phyloP scores from a whole-genome alignment of 2,329 filamentous ascomycete genomes.

The Clonostachys rosea region DNA sequence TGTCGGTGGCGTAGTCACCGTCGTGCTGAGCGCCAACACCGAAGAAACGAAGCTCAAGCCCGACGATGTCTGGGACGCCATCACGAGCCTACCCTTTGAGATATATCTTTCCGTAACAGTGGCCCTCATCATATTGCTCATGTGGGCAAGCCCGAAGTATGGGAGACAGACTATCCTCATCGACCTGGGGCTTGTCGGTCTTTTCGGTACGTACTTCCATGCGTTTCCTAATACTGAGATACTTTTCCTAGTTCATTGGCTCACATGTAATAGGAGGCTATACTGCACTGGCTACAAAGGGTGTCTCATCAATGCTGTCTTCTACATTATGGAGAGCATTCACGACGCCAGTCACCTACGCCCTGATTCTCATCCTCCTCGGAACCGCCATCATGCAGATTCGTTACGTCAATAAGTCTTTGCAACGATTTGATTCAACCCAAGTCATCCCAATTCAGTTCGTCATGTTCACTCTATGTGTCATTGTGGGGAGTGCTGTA shows the following conservation, averaged over 20 bases:
- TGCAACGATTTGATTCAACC: slow-evolving; percentile 94
- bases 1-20: slow-evolving; percentile 81
- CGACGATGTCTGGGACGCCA: slow-evolving; percentile 83
- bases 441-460: slow-evolving; percentile 98
- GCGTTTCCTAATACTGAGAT: too few species aligned
- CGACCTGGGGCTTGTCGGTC: slow-evolving; percentile 84
- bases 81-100: slow-evolving; percentile 84
- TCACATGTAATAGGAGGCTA: slow-evolving; percentile 65
- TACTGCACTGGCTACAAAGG: slow-evolving; percentile 94
- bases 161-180: slow-evolving; percentile 86
- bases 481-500: slow-evolving; percentile 90
- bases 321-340: slow-evolving; percentile 86
- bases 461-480: slow-evolving; percentile 91
- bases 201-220: slow-evolving; percentile 68
- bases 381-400: slow-evolving; percentile 93
- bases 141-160: slow-evolving; percentile 79
- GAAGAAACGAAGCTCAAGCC: slow-evolving; percentile 89
- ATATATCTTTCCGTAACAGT: slow-evolving; percentile 80
- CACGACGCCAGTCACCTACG: slow-evolving; percentile 87
- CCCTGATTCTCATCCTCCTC: slow-evolving; percentile 73
- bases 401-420: slow-evolving; percentile 82
- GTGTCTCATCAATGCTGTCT: slow-evolving; percentile 90
- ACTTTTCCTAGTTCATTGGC: slow-evolving; percentile 4
- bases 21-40: slow-evolving; percentile 85
- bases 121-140: slow-evolving; percentile 67